Evolutionary conservation across 2,329 filamentous ascomycete species (phyloP).

Genomic region (Clarireedia hainanense): DNA sequence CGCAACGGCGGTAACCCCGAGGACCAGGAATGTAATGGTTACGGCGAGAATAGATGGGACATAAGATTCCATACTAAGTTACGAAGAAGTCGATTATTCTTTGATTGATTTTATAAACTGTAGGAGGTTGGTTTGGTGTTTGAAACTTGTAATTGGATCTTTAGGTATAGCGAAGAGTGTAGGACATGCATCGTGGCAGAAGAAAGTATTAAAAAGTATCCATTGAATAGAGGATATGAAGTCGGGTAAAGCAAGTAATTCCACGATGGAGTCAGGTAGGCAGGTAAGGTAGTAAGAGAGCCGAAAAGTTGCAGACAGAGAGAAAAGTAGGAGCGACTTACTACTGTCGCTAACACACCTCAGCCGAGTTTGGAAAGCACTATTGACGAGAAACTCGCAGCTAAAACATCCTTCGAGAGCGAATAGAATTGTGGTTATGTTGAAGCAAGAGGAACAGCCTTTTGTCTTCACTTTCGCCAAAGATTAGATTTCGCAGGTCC

Average conservation of each 20-base stretch:
- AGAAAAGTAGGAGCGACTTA: too few species aligned
- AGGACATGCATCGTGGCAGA: neutral
- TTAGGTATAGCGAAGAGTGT: constrained; percentile 5
- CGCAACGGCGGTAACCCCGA: constrained; percentile 1
- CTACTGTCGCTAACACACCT: too few species aligned
- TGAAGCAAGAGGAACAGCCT: too few species aligned
- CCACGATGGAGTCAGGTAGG: too few species aligned
- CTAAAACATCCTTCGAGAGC: too few species aligned
- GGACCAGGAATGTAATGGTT: constrained; percentile 3
- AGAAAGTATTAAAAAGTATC: neutral
- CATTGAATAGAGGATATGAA: neutral
- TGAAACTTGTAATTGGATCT: neutral
- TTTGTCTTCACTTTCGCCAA: too few species aligned
- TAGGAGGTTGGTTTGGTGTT: neutral
- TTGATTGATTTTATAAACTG: neutral
- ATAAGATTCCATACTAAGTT: constrained; percentile 6
- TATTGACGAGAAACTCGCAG: too few species aligned
- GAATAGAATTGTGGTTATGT: too few species aligned
- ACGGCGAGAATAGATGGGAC: constrained; percentile 1
- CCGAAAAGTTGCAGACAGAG: too few species aligned
- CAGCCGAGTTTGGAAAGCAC: too few species aligned
- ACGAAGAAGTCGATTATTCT: neutral
- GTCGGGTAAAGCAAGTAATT: neutral
- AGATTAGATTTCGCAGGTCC: too few species aligned
- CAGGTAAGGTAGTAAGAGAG: too few species aligned